Conservation (phyloP, 129 eudicot species). For the Deinandra increscens region DNA sequence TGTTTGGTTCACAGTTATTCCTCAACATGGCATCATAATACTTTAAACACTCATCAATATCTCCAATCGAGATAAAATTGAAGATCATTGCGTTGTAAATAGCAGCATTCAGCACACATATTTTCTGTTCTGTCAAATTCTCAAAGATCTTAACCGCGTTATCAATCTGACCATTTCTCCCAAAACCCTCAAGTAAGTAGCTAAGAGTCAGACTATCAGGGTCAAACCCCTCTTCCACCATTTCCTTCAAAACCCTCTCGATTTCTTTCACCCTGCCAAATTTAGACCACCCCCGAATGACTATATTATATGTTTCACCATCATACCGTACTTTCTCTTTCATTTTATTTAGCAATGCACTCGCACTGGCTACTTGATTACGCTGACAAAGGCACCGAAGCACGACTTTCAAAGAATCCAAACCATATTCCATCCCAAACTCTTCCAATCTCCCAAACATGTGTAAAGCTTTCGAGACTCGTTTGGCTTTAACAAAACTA, state of each 20-base stretch:
- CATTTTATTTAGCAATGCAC: conserved; percentile 46
- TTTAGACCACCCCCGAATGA: conserved; percentile 72
- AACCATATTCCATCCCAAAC: conserved; percentile 51
- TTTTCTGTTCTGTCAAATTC: conserved; percentile 41
- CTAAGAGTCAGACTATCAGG: conserved; percentile 63
- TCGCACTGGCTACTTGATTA: conserved; percentile 47
- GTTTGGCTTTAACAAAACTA: conserved; percentile 56
- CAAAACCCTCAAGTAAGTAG: conserved; percentile 68
- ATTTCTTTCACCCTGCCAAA: conserved; percentile 63
- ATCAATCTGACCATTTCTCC: conserved; percentile 67
- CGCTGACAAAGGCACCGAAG: conserved; percentile 60
- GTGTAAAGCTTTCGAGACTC: conserved; percentile 50
- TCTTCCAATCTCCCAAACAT: conserved; percentile 61
- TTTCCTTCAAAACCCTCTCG: conserved; percentile 54
- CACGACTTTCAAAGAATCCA: conserved; percentile 56
- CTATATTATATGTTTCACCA: conserved; percentile 40
- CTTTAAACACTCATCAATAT: conserved; percentile 62
- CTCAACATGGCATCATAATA: conserved; percentile 59
- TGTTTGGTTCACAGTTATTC: conserved; percentile 47
- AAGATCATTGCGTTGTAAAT: conserved; percentile 73
- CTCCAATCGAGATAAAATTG: conserved; percentile 46
- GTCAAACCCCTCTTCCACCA: conserved; percentile 75
- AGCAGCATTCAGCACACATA: conserved; percentile 35
- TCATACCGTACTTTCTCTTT: conserved; percentile 47
- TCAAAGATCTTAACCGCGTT: conserved; percentile 65